Conservation (phyloP, 2,329 filamentous ascomycete species). For the Endoconidiophora polonica region DNA sequence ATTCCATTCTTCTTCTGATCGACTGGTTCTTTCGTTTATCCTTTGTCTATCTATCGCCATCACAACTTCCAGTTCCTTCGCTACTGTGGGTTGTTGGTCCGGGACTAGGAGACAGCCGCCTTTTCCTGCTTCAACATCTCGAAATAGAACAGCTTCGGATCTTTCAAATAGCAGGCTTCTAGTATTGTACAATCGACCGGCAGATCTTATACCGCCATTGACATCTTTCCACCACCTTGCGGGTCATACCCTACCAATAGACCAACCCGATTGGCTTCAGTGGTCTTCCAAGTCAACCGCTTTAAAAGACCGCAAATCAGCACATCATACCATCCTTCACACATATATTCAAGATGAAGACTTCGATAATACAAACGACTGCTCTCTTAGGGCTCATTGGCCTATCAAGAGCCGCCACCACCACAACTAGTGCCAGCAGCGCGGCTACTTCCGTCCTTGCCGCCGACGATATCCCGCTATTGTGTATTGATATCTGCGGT, state of each 20-base stretch:
- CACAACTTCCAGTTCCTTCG: background rate
- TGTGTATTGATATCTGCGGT: conserved; percentile 26
- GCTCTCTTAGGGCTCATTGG: conserved; percentile 10
- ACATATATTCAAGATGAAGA: conserved; percentile 8
- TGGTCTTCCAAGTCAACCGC: background rate
- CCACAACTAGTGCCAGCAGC: conserved; percentile 16
- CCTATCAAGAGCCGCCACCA: conserved; percentile 17
- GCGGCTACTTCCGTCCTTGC: conserved; percentile 19
- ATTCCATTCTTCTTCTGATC: background rate
- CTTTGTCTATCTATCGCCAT: background rate
- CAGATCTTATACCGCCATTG: background rate
- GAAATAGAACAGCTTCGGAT: no score
- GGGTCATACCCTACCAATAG: no score
- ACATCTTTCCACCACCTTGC: background rate
- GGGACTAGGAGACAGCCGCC: no score
- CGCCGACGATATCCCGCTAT: conserved; percentile 22
- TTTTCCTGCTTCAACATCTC: no score
- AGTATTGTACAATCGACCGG: background rate
- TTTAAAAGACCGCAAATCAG: background rate
- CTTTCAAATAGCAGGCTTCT: no score
- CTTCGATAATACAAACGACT: background rate
- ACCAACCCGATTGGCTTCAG: no score
- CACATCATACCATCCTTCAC: background rate
- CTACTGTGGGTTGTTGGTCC: no score
- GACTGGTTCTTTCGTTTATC: conserved; percentile 5